A percentile compares a stretch with the other conserved stretches of the same genome.
Conservation (phyloP, 2,329 filamentous ascomycete species). For the Pestalotiopsis fici region DNA sequence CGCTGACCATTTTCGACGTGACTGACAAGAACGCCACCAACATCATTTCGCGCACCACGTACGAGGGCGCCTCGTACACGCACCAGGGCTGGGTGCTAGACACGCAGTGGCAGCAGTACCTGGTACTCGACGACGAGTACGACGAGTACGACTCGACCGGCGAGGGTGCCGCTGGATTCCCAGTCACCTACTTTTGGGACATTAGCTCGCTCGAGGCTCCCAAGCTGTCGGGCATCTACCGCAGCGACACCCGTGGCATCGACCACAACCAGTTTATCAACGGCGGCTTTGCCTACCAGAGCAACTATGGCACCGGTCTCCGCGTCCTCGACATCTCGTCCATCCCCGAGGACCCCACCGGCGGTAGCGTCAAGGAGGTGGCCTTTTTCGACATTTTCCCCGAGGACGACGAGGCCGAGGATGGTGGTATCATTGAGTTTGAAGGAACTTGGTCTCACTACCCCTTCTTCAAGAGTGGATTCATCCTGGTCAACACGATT, state of each 20-base stretch:
- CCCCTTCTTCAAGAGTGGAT: slow-evolving; percentile 48
- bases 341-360: slow-evolving; percentile 41
- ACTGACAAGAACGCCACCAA: slow-evolving; percentile 48
- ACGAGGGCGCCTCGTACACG: slow-evolving; percentile 57
- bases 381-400: slow-evolving; percentile 54
- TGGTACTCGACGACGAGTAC: slow-evolving; percentile 55
- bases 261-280: slow-evolving; percentile 52
- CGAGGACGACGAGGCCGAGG: slow-evolving; percentile 44
- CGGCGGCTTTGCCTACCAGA: slow-evolving; percentile 46
- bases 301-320: slow-evolving; percentile 52
- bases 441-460: slow-evolving; percentile 50
- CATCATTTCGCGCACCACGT: slow-evolving; percentile 53
- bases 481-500: slow-evolving; percentile 53
- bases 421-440: slow-evolving; percentile 40
- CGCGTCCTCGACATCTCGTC: slow-evolving; percentile 38
- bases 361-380: slow-evolving; percentile 44
- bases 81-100: slow-evolving; percentile 60
- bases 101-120: slow-evolving; percentile 41
- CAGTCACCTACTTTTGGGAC: slow-evolving; percentile 54
- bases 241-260: slow-evolving; percentile 40
- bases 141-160: slow-evolving; percentile 46
- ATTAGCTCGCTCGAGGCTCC: slow-evolving; percentile 43
- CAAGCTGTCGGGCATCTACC: slow-evolving; percentile 42
- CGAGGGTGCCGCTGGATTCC: slow-evolving; percentile 40
- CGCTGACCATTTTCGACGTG: slow-evolving; percentile 54